phyloP scores from a whole-genome alignment of 371 early-diverging fungal species.

The Capillidium rhysosporum region DNA sequence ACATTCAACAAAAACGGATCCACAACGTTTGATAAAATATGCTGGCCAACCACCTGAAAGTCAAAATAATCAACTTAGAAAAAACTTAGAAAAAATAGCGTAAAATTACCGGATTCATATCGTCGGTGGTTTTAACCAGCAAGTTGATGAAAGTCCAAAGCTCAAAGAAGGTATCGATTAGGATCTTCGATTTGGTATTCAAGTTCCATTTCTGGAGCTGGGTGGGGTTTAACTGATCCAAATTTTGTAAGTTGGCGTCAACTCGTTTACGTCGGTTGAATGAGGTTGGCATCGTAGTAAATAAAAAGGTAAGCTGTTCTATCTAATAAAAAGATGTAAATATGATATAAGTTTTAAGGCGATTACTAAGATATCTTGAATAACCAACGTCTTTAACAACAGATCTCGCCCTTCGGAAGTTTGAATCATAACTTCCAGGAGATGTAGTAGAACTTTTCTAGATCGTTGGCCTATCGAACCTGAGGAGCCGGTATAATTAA shows the following conservation, averaged over 20 bases:
- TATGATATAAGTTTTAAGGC: not conserved
- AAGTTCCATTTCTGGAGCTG: not conserved
- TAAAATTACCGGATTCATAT: too few relatives aligned
- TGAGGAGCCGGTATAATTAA: not conserved
- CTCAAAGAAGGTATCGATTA: constrained; percentile 3
- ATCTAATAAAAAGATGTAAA: not conserved
- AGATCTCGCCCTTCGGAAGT: not conserved
- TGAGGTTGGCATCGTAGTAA: not conserved
- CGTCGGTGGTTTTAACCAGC: not conserved
- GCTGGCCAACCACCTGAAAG: not conserved
- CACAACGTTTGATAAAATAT: not conserved
- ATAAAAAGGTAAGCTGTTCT: not conserved
- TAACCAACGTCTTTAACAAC: not conserved
- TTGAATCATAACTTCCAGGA: not conserved
- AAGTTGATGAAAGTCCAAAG: constrained; percentile 1
- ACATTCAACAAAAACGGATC: not conserved
- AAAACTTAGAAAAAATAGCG: not conserved
- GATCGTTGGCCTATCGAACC: not conserved
- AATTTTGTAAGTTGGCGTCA: not conserved
- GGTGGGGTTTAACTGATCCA: not conserved
- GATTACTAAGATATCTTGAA: not conserved
- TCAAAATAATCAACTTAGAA: not conserved
- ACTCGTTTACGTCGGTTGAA: not conserved
- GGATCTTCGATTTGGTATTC: not conserved
- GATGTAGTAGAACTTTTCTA: not conserved